These are phyloP conservation scores for Trypanosomatidae sp. DNA, from an alignment of 208 protist genomes.

Conservation along the genomic window DNA sequence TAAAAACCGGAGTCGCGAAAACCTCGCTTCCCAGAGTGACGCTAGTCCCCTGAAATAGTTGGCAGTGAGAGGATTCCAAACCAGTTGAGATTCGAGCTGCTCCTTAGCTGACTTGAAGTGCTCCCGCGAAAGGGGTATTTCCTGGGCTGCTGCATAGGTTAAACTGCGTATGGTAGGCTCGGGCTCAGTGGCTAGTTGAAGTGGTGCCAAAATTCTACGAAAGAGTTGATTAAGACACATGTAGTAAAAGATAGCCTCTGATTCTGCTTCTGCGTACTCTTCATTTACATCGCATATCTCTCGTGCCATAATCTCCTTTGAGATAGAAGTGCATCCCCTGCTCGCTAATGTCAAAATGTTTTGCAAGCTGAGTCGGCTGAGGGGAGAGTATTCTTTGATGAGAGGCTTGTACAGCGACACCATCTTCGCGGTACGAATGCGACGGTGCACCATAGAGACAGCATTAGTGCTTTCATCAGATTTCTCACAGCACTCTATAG, in stretches of 20 bases:
- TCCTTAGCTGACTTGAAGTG: slow-evolving; percentile 36
- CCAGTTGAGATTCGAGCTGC: slow-evolving; percentile 38
- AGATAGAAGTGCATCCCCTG: slow-evolving; percentile 34
- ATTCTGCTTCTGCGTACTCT: slow-evolving; percentile 53
- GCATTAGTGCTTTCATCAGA: slow-evolving; percentile 14
- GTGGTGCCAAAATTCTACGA: slow-evolving; percentile 56
- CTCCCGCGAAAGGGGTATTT: slow-evolving; percentile 2
- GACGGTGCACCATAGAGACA: slow-evolving; percentile 29
- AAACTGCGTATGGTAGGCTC: slow-evolving; percentile 3
- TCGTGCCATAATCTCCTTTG: slow-evolving; percentile 48
- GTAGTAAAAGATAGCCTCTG: slow-evolving; percentile 80
- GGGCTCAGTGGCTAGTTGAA: slow-evolving; percentile 43
- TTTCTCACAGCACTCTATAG: slow-evolving; percentile 58
- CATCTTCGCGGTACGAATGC: slow-evolving; percentile 57
- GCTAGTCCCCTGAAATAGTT: slow-evolving; percentile 64
- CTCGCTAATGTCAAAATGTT: slow-evolving; percentile 76
- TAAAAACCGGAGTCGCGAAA: slow-evolving; percentile 58
- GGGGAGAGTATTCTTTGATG: slow-evolving; percentile 47
- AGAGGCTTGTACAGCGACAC: slow-evolving; percentile 76
- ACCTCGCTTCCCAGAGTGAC: slow-evolving; percentile 55
- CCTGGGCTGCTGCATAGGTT: not conserved
- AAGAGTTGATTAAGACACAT: slow-evolving; percentile 72
- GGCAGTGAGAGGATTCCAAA: slow-evolving; percentile 50
- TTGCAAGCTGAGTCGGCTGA: slow-evolving; percentile 47
- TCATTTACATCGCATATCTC: slow-evolving; percentile 69